Base-by-base conservation (phyloP, 495 filamentous ascomycete species). In the Trichoderma erinaceum region DNA sequence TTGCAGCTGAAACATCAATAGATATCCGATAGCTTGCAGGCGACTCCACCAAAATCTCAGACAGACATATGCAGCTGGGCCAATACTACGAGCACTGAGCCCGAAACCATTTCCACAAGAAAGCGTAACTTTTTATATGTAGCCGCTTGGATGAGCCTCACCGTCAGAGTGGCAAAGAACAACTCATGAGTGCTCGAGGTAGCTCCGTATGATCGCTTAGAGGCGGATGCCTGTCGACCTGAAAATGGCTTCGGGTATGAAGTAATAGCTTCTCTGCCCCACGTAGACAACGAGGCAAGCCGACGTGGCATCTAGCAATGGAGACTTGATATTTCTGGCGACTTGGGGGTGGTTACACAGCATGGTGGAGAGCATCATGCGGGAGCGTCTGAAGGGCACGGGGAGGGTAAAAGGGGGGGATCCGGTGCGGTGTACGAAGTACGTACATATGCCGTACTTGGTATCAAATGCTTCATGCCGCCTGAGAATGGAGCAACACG, bases 21-120 rank as follows among this genome's bases (percentile, higher is more conserved):
- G 48, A 52, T 23, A 21, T 23, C 48, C 48, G 48, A 52, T 52
- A 52, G 48, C 48, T n/a, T 52, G 48, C 48, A 52, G 48, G n/a
- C 8, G 48, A 7, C 48, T 25, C 48, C 48, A 11, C 48, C 18
- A 52, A 52, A 18, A 52, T 52, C n/a, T 52, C 48, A n/a, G n/a
- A 52, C 48, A 52, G n/a, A 23, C n/a, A 52, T n/a, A 52, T 11
- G 2, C 18, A 23, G 21, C 48, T 4, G 48, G 48, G 2, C n/a
- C 2, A 52, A 52, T 25, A 52, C 21, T 21, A 52, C 18, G 4
- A 52, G 18, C n/a, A 52, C n/a, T 23, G 18, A 23, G 21, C 18
- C 21, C 21, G 48, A 52, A n/a, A 52, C n/a, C 7, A 38, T 38
- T n/a, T 21, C 48, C 48, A 52, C 48, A 52, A 1, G 8, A 52